Percentiles rank a stretch among this genome's conserved stretches.
Conservation (phyloP, 2,329 filamentous ascomycete genomes). For the Nemania bipapillata region DNA sequence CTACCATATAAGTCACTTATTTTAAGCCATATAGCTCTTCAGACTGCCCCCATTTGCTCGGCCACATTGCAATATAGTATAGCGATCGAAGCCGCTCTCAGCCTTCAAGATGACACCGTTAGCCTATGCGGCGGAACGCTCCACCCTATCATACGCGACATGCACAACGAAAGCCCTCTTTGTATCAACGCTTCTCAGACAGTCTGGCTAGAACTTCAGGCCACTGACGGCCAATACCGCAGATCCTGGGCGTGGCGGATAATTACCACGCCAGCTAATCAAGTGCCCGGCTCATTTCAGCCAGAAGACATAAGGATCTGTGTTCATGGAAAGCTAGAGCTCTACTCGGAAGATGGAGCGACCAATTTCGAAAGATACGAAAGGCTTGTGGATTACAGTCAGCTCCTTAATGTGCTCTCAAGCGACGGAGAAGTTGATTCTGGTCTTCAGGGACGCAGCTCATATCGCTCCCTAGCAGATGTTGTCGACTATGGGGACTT, state of each 20-base stretch:
- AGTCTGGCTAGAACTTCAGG: too few relatives aligned
- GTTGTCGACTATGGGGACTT: constrained; percentile 8
- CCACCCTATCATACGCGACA: neutral
- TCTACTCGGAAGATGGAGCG: too few relatives aligned
- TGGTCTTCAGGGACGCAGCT: constrained; percentile 46
- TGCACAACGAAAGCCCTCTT: neutral
- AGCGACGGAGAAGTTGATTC: neutral
- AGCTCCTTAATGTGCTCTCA: too few relatives aligned
- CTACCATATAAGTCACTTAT: constrained; percentile 49
- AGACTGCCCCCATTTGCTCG: constrained; percentile 4
- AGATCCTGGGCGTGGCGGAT: too few relatives aligned
- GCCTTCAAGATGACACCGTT: constrained; percentile 40
- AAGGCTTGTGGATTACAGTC: too few relatives aligned
- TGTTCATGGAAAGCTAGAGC: too few relatives aligned
- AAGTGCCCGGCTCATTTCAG: too few relatives aligned
- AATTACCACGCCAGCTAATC: too few relatives aligned
- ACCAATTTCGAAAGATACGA: too few relatives aligned
- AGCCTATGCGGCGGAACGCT: neutral
- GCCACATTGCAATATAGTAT: neutral
- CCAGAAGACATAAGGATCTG: too few relatives aligned
- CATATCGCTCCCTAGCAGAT: constrained; percentile 50
- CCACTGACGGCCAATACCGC: too few relatives aligned
- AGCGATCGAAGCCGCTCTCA: neutral
- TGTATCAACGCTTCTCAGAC: neutral
- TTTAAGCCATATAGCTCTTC: neutral